A percentile compares a stretch with the other conserved stretches of the same genome.
These are phyloP conservation scores for Cryptococcus sp. DNA, from an alignment of 1,284 basidiomycete species.

Conservation along the genomic window DNA sequence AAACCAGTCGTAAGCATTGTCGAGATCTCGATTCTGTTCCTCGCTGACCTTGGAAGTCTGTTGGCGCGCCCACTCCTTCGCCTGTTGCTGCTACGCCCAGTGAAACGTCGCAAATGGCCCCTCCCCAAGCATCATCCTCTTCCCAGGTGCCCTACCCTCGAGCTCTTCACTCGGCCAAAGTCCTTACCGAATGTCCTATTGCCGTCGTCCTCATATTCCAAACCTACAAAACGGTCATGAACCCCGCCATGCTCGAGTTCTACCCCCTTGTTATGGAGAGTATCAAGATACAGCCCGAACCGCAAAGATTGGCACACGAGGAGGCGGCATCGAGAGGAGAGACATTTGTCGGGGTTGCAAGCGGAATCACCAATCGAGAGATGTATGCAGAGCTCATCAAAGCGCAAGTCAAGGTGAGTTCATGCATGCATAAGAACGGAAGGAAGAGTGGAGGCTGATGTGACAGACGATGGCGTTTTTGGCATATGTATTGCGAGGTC, in stretches of 20 bases:
- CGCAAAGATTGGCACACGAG: constrained; percentile 76
- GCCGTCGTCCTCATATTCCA: constrained; percentile 89
- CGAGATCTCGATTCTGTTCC: background rate
- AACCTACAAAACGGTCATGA: constrained; percentile 62
- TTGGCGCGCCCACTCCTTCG: constrained; percentile 9
- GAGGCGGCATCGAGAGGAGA: constrained; percentile 70
- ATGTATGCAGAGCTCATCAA: constrained; percentile 85
- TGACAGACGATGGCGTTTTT: constrained; percentile 82
- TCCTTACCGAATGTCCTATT: constrained; percentile 89
- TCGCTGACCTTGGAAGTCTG: background rate
- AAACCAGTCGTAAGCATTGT: constrained; percentile 20
- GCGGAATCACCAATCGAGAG: constrained; percentile 64
- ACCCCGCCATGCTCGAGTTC: constrained; percentile 64
- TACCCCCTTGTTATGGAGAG: constrained; percentile 67
- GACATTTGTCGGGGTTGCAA: constrained; percentile 80
- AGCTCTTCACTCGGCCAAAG: constrained; percentile 80
- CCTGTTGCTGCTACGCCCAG: constrained; percentile 19
- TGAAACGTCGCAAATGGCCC: constrained; percentile 13
- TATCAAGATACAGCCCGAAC: constrained; percentile 74
- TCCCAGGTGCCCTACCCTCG: constrained; percentile 22
- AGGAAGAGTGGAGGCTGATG: background rate
- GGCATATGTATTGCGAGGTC: constrained; percentile 79
- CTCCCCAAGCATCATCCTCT: constrained; percentile 16
- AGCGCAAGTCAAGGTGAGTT: constrained; percentile 80
- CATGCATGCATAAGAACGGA: background rate